Evolutionary conservation across 768 basidiomycete species (phyloP).

Genomic region (Hericium alpestre): DNA sequence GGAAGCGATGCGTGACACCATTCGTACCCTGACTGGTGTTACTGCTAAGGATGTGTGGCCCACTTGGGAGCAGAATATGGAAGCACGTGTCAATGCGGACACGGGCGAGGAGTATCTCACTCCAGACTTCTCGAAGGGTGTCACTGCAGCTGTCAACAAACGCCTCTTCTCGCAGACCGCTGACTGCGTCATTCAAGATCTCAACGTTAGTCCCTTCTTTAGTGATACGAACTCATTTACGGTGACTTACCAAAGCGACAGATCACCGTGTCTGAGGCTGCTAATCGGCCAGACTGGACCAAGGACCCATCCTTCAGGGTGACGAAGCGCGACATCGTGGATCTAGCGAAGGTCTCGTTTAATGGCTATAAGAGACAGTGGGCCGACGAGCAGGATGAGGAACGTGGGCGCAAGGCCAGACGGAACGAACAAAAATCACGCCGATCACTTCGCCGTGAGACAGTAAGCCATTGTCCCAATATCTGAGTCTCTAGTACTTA

Average conservation of each 20-base stretch:
- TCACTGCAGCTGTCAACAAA: not conserved
- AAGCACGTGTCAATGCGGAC: not conserved
- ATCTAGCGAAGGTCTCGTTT: not conserved
- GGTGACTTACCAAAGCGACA: not conserved
- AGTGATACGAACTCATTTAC: not conserved
- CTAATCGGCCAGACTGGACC: not conserved
- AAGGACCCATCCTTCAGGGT: not conserved
- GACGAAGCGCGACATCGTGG: not conserved
- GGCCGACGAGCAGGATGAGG: no score
- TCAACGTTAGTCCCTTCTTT: not conserved
- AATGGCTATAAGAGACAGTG: no score
- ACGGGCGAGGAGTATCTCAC: not conserved
- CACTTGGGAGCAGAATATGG: not conserved
- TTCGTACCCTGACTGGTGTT: no score
- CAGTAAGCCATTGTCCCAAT: not conserved
- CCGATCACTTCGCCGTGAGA: not conserved
- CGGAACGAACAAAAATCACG: not conserved
- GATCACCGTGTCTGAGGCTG: not conserved
- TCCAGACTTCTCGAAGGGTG: not conserved
- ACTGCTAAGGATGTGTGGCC: not conserved
- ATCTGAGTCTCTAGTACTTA: not conserved
- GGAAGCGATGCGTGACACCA: no score
- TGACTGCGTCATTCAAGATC: not conserved
- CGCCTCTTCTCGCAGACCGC: not conserved
- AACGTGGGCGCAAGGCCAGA: no score